These are phyloP conservation scores for Nannochloropsis salina DNA, from an alignment of 108 stramenopile species.

Conservation along the genomic window DNA sequence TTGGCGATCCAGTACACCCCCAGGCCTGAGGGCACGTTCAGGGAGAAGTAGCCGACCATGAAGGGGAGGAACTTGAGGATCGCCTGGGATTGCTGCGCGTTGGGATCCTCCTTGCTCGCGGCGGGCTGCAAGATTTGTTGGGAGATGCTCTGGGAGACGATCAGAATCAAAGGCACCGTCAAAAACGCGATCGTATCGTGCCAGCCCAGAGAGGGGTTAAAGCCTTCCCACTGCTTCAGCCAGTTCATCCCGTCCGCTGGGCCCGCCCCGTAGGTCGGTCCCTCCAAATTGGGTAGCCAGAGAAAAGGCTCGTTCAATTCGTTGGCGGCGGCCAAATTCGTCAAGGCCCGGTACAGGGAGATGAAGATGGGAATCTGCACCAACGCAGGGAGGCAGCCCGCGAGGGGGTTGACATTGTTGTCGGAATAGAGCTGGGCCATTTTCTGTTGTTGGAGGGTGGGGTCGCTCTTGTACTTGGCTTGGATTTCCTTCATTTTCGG, in stretches of 20 bases:
- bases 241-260: constrained; percentile 79
- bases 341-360: constrained; percentile 85
- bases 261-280: constrained; percentile 87
- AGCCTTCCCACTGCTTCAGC: constrained; percentile 71
- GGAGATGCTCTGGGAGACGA: constrained; percentile 75
- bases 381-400: constrained; percentile 81
- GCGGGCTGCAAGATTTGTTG: constrained; percentile 66
- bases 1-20: constrained; percentile 93
- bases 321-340: constrained; percentile 78
- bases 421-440: constrained; percentile 82
- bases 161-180: constrained; percentile 79
- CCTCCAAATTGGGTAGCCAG: constrained; percentile 88
- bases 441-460: constrained; percentile 88
- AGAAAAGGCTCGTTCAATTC: constrained; percentile 84
- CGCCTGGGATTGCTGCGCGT: constrained; percentile 46
- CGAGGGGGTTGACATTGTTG: constrained; percentile 87
- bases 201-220: constrained; percentile 84
- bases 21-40: constrained; percentile 88
- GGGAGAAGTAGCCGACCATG: constrained; percentile 87
- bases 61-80: constrained; percentile 84
- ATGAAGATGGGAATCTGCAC: constrained; percentile 94
- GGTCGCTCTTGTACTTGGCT: constrained; percentile 84
- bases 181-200: constrained; percentile 77
- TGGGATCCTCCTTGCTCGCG: constrained; percentile 34
- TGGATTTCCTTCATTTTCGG: constrained; percentile 73